Evolutionary conservation across 768 basidiomycete species (phyloP).

Genomic region (Rhodotorula paludigena): DNA sequence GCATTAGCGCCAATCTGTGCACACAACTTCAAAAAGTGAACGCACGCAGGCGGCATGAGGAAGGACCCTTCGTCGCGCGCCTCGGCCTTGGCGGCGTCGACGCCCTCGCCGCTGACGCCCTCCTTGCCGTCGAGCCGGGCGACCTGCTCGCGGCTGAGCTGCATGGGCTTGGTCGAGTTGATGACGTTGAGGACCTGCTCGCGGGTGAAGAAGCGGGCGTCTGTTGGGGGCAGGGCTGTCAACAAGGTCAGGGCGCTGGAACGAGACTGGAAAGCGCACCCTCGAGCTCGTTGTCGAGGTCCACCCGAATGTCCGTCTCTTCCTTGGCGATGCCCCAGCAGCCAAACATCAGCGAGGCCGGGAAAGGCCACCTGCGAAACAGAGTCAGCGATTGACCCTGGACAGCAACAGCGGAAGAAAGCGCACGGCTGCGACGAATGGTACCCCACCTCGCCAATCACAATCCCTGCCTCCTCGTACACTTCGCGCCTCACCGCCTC

Average conservation of each 20-base stretch:
- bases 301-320: slow-evolving; percentile 67
- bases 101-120: slow-evolving; percentile 11
- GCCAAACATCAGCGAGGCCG: not conserved
- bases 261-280: slow-evolving; percentile 52
- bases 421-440: slow-evolving; percentile 57
- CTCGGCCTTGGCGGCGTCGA: slow-evolving; percentile 4
- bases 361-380: not conserved
- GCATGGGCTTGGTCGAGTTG: slow-evolving; percentile 11
- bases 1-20: not conserved
- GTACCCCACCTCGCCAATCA: slow-evolving; percentile 73
- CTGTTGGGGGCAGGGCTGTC: slow-evolving; percentile 49
- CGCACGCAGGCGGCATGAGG: slow-evolving; percentile 40
- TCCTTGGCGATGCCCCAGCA: not conserved
- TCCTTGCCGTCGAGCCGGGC: slow-evolving; percentile 34
- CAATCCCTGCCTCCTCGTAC: slow-evolving; percentile 94
- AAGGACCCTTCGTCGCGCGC: slow-evolving; percentile 16
- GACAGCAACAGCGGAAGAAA: slow-evolving; percentile 58
- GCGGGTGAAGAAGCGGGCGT: slow-evolving; percentile 83
- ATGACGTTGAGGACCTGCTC: slow-evolving; percentile 65
- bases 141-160: slow-evolving; percentile 40
- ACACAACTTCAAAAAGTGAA: not conserved
- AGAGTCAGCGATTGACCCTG: slow-evolving; percentile 68
- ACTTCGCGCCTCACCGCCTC: slow-evolving; percentile 88
- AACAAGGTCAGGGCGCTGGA: not conserved
- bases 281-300: slow-evolving; percentile 92